These are phyloP conservation scores for Haematococcus sp. DNA, from an alignment of 139 green algal genomes.

Conservation along the genomic window DNA sequence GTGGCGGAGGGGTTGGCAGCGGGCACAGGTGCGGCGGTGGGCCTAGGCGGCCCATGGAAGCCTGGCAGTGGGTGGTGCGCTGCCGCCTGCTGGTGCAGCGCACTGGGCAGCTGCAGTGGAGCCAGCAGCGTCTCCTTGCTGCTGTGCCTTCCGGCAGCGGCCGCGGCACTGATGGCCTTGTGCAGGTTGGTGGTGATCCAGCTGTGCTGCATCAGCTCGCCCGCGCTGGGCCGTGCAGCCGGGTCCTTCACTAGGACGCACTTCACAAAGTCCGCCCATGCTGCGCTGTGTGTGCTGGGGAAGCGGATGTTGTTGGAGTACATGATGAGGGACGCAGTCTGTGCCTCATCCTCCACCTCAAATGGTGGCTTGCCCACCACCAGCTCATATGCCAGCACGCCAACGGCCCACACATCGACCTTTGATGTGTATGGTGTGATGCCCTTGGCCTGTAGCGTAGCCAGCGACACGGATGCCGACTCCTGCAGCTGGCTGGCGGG, in stretches of 20 bases:
- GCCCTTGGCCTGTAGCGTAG: constrained; percentile 35
- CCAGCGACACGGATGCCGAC: constrained; percentile 30
- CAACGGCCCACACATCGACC: constrained; percentile 79
- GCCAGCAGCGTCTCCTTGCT: background rate
- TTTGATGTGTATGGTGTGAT: constrained; percentile 63
- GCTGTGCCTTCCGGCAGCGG: background rate
- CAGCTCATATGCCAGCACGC: constrained; percentile 83
- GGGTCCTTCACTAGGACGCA: constrained; percentile 67
- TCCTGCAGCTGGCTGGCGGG: constrained; percentile 53
- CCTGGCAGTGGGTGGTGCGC: background rate
- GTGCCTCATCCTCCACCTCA: constrained; percentile 68
- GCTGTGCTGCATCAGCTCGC: constrained; percentile 64
- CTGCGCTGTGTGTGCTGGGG: background rate
- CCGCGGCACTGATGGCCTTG: background rate
- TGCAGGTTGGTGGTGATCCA: constrained; percentile 30
- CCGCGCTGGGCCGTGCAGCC: constrained; percentile 48
- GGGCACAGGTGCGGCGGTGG: too few relatives aligned
- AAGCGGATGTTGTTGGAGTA: constrained; percentile 60
- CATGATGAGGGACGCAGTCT: constrained; percentile 77
- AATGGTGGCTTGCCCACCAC: constrained; percentile 64
- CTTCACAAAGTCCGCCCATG: constrained; percentile 54
- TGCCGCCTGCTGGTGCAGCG: background rate
- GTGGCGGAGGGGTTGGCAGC: too few relatives aligned
- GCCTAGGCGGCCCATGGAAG: background rate
- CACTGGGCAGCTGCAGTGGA: background rate